These are phyloP conservation scores for Nicotiana benthamiana DNA, from an alignment of 257 asterid species.

Conservation along the genomic window DNA sequence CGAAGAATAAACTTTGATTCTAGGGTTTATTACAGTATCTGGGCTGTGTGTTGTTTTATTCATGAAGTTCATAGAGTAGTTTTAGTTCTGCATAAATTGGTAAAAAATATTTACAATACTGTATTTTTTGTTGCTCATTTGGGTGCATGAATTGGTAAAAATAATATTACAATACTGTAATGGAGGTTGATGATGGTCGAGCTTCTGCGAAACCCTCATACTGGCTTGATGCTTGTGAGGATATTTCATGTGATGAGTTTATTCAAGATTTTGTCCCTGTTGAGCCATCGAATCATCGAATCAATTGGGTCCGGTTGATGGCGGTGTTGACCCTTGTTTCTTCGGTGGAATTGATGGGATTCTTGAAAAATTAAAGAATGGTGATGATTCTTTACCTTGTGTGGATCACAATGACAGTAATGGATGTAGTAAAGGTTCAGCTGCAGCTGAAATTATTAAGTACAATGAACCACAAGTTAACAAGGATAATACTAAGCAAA, in stretches of 20 bases:
- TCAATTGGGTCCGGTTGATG: slow-evolving; percentile 17
- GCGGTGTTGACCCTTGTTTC: slow-evolving; percentile 43
- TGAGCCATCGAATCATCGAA: slow-evolving; percentile 2
- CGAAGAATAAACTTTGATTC: background rate
- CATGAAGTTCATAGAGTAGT: no score
- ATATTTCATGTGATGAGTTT: slow-evolving; percentile 55
- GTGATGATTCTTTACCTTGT: slow-evolving; percentile 26
- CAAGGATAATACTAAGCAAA: background rate
- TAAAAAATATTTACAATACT: background rate
- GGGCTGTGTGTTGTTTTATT: background rate
- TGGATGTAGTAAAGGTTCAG: slow-evolving; percentile 11
- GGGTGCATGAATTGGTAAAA: background rate
- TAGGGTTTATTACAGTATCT: background rate
- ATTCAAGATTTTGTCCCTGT: slow-evolving; percentile 27
- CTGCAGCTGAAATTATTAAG: background rate
- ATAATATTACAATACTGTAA: slow-evolving; percentile 7
- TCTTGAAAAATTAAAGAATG: slow-evolving; percentile 50
- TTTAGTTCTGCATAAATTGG: background rate
- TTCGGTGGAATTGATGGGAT: slow-evolving; percentile 72
- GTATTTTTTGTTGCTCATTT: background rate
- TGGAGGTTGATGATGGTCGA: slow-evolving; percentile 56
- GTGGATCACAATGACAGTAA: slow-evolving; percentile 11
- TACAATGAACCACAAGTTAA: background rate
- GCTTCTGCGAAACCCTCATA: slow-evolving; percentile 48
- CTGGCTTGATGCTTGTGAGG: slow-evolving; percentile 94